Percentiles rank a stretch among this genome's conserved stretches.
Conservation (phyloP, 2,329 filamentous ascomycete species). For the Alternaria sp. region DNA sequence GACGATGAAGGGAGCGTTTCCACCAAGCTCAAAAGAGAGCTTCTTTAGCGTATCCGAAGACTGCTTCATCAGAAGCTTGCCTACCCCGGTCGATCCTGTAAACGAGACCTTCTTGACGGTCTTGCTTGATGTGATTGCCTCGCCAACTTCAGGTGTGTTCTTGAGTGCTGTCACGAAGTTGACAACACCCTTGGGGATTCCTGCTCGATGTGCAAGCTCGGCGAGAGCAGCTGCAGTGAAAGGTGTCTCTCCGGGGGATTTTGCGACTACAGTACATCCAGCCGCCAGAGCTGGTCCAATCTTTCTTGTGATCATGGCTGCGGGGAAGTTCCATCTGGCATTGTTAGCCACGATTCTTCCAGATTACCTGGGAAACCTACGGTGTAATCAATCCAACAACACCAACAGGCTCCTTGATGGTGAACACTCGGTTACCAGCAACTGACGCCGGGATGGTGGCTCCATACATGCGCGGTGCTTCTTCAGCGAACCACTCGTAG, state of each 20-base stretch:
- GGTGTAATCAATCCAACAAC: constrained; percentile 85
- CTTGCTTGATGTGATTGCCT: constrained; percentile 76
- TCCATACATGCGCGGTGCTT: constrained; percentile 60
- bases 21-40: constrained; percentile 88
- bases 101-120: constrained; percentile 91
- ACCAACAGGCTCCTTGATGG: constrained; percentile 82
- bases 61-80: constrained; percentile 87
- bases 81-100: constrained; percentile 76
- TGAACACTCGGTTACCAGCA: constrained; percentile 77
- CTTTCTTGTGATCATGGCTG: constrained; percentile 61
- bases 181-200: constrained; percentile 88
- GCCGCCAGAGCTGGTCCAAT: constrained; percentile 77
- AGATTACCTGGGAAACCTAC: constrained; percentile 43
- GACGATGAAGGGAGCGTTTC: constrained; percentile 95
- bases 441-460: constrained; percentile 76
- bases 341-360: constrained; percentile 10
- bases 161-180: constrained; percentile 83
- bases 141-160: constrained; percentile 82
- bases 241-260: constrained; percentile 90
- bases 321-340: constrained; percentile 76
- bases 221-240: constrained; percentile 88
- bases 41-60: constrained; percentile 84
- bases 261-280: constrained; percentile 94
- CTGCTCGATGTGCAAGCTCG: constrained; percentile 84
- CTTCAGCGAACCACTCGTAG: constrained; percentile 55